Conservation (phyloP, 805 yeast species). For the Cephaloascus albidus region DNA sequence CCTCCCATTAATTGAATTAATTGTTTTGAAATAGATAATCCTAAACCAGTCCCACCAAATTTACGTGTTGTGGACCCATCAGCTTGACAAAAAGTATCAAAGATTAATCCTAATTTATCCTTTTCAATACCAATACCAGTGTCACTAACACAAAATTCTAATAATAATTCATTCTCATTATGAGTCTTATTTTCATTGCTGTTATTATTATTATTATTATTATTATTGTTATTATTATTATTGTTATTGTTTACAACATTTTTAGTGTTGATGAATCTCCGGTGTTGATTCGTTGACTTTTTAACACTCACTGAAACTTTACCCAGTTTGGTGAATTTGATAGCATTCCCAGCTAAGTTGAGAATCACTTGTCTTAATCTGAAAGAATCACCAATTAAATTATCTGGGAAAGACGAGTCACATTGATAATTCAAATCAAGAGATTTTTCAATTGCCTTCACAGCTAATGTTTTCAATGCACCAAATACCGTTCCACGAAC, state of each 20-base stretch:
- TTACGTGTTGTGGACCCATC: slow-evolving; percentile 90
- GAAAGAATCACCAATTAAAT: slow-evolving; percentile 81
- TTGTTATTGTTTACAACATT: too few relatives aligned
- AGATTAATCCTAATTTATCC: slow-evolving; percentile 77
- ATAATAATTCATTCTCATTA: slow-evolving; percentile 31
- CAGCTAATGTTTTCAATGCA: slow-evolving; percentile 82
- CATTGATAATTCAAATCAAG: slow-evolving; percentile 72
- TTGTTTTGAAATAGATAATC: slow-evolving; percentile 80
- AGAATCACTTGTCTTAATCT: slow-evolving; percentile 80
- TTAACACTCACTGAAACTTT: slow-evolving; percentile 71
- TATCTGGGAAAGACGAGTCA: slow-evolving; percentile 83
- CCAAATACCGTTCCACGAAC: slow-evolving; percentile 84
- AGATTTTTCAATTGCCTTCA: slow-evolving; percentile 81
- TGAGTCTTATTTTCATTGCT: not conserved
- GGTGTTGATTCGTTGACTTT: too few relatives aligned
- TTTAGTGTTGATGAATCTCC: too few relatives aligned
- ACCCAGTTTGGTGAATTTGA: slow-evolving; percentile 77
- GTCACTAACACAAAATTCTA: slow-evolving; percentile 83
- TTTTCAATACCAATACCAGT: slow-evolving; percentile 86
- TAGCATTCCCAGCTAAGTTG: slow-evolving; percentile 84
- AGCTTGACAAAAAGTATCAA: slow-evolving; percentile 88
- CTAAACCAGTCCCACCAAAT: slow-evolving; percentile 90
- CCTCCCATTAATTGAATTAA: slow-evolving; percentile 90
- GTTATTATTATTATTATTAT: too few relatives aligned
- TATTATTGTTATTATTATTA: too few relatives aligned